phyloP scores from a whole-genome alignment of 345 rosid genomes.

The Atalantia buxifolia region DNA sequence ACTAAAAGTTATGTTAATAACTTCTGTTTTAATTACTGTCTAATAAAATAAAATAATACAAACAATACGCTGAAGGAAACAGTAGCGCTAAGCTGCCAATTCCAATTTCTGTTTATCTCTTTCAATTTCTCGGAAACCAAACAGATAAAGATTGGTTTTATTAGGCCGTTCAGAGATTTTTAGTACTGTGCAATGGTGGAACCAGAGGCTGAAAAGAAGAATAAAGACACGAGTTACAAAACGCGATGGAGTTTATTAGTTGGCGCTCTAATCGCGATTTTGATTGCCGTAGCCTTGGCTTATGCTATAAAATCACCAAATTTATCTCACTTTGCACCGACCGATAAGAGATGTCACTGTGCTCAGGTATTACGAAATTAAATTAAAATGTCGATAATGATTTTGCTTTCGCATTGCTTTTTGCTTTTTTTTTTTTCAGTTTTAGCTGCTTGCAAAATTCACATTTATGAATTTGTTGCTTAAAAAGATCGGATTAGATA shows the following conservation, averaged over 20 bases:
- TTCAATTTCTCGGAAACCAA: conserved; percentile 15
- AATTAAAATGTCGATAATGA: conserved; percentile 4
- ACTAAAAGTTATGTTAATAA: too few relatives aligned
- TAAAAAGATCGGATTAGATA: conserved; percentile 20
- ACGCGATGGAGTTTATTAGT: conserved; percentile 34
- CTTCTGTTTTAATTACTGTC: background rate
- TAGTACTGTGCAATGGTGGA: conserved; percentile 30
- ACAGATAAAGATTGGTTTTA: background rate
- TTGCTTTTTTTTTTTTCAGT: background rate
- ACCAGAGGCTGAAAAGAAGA: conserved; percentile 19
- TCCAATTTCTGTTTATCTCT: background rate
- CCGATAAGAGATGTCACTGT: conserved; percentile 46
- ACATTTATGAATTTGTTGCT: background rate
- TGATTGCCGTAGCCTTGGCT: conserved; percentile 42
- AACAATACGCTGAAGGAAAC: background rate
- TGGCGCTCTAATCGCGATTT: conserved; percentile 36
- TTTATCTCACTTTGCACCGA: conserved; percentile 27
- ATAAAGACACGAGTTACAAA: conserved; percentile 16
- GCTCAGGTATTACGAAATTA: conserved; percentile 41
- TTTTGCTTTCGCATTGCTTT: background rate
- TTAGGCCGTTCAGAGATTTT: background rate
- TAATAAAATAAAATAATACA: background rate
- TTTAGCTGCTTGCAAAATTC: background rate
- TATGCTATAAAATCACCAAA: conserved; percentile 20
- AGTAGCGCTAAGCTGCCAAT: background rate